phyloP scores from a whole-genome alignment of 192 early-diverging fungal genomes.

The Rhizophagus clarus region DNA sequence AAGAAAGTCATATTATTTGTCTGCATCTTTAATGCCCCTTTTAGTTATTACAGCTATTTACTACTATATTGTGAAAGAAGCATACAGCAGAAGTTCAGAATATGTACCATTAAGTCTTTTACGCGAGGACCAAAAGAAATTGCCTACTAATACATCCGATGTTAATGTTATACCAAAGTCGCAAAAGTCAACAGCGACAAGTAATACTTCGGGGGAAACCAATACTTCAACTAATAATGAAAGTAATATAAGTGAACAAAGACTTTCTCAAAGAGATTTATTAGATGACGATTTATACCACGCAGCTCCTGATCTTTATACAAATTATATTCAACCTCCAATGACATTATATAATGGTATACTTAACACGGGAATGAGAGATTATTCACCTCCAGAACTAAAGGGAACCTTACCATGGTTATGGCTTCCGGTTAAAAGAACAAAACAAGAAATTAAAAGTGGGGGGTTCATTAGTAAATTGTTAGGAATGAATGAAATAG shows the following conservation, averaged over 20 bases:
- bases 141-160: too few species aligned
- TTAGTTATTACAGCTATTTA: constrained; percentile 52
- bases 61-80: constrained; percentile 43
- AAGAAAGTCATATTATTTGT: constrained; percentile 49
- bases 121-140: constrained; percentile 27
- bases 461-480: constrained; percentile 8
- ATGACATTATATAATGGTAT: constrained; percentile 70
- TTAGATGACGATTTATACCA: constrained; percentile 66
- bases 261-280: constrained; percentile 33
- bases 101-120: constrained; percentile 52
- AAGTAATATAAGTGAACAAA: constrained; percentile 12
- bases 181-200: neutral
- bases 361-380: constrained; percentile 68
- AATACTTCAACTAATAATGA: neutral
- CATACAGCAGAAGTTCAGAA: constrained; percentile 45
- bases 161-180: neutral
- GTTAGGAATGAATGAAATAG: constrained; percentile 1
- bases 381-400: constrained; percentile 68
- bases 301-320: constrained; percentile 63
- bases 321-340: constrained; percentile 74
- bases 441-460: neutral
- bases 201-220: neutral
- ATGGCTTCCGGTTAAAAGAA: constrained; percentile 69
- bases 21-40: constrained; percentile 45
- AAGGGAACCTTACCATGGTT: constrained; percentile 66